Evolutionary conservation across 495 filamentous ascomycete species (phyloP).

Genomic region (Hypoxylon lienhwacheense): DNA sequence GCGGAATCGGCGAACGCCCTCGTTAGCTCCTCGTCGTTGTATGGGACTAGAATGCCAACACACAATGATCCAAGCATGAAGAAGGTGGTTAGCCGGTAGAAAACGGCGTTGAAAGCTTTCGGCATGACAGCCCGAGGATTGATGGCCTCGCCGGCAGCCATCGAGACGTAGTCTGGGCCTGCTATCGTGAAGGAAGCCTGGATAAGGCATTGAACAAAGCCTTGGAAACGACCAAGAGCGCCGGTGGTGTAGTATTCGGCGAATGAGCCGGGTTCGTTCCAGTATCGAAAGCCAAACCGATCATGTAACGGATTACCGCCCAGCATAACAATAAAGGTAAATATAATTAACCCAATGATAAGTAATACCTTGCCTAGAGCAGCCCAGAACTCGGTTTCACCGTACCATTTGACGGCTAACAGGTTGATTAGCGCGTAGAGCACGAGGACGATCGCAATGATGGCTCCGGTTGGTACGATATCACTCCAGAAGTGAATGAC

Average conservation of each 20-base stretch:
- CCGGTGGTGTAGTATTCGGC: constrained; percentile 60
- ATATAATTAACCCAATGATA: constrained; percentile 62
- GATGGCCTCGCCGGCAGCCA: constrained; percentile 70
- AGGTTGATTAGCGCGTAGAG: constrained; percentile 60
- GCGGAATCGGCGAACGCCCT: constrained; percentile 50
- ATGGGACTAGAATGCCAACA: constrained; percentile 63
- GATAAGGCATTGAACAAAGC: constrained; percentile 66
- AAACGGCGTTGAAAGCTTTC: constrained; percentile 67
- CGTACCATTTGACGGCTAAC: constrained; percentile 61
- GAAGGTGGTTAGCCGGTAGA: constrained; percentile 67
- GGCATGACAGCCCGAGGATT: constrained; percentile 63
- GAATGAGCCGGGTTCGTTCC: constrained; percentile 70
- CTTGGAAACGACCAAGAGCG: constrained; percentile 61
- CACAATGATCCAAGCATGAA: constrained; percentile 67
- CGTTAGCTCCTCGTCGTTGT: constrained; percentile 50
- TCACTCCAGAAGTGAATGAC: constrained; percentile 66
- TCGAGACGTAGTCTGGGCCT: constrained; percentile 72
- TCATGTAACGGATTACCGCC: constrained; percentile 66
- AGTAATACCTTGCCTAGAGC: constrained; percentile 64
- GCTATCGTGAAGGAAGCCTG: constrained; percentile 70
- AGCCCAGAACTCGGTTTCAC: constrained; percentile 69
- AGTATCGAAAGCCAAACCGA: constrained; percentile 69
- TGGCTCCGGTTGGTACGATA: constrained; percentile 58
- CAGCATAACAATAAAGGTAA: constrained; percentile 69
- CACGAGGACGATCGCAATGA: constrained; percentile 61